These are phyloP conservation scores for Phytophthora brassicae DNA, from an alignment of 352 stramenopile species.

Conservation along the genomic window DNA sequence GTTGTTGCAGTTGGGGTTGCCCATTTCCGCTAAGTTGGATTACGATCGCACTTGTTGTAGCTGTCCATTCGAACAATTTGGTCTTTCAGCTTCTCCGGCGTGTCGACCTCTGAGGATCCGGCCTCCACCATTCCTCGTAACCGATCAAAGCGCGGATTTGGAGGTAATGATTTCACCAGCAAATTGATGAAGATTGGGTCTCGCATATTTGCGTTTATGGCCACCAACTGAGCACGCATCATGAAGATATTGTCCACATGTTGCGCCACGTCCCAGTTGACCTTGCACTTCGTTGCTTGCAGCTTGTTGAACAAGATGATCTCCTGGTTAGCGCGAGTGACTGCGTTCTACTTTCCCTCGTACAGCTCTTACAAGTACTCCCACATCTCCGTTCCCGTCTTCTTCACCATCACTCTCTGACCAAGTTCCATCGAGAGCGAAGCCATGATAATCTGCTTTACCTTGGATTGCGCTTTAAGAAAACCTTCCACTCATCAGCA, in stretches of 20 bases:
- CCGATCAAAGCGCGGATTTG: too few species aligned
- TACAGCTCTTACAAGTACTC: not conserved
- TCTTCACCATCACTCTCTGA: conserved; percentile 7
- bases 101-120: too few species aligned
- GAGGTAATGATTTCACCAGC: not conserved
- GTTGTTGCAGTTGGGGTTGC: too few species aligned
- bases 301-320: not conserved
- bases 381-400: not conserved
- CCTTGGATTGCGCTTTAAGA: conserved; percentile 3
- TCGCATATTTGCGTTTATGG: not conserved
- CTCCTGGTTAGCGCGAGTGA: not conserved
- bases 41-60: too few species aligned
- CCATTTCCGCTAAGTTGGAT: too few species aligned
- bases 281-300: not conserved
- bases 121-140: too few species aligned
- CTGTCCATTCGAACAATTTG: too few species aligned
- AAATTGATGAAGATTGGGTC: not conserved
- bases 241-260: not conserved
- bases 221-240: not conserved
- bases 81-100: too few species aligned
- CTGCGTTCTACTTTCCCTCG: not conserved
- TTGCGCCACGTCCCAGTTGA: not conserved
- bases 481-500: not conserved
- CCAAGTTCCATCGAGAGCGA: conserved; percentile 12
- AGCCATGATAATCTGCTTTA: conserved; percentile 8